A percentile compares a stretch with the other conserved stretches of the same genome.
Evolutionary conservation across 2,329 filamentous ascomycete genomes (phyloP).

Genomic region (Diaporthe vexans): DNA sequence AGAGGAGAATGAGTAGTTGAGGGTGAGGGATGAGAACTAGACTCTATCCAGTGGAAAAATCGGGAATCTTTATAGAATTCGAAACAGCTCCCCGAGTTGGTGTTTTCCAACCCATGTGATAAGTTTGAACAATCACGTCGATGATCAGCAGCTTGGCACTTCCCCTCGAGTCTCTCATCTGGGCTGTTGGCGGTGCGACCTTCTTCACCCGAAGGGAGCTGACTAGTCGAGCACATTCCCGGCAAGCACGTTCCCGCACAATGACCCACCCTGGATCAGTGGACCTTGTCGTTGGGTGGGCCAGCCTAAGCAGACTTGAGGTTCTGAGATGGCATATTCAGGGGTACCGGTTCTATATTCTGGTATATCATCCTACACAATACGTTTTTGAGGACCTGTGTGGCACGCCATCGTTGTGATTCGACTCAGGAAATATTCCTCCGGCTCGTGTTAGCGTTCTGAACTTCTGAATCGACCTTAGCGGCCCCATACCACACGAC

Average conservation of each 20-base stretch:
- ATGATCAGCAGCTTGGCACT: neutral
- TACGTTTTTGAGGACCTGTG: neutral
- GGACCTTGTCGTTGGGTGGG: neutral
- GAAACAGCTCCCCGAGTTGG: neutral
- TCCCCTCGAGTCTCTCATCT: neutral
- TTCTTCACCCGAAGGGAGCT: neutral
- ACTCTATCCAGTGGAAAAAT: neutral
- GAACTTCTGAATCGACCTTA: neutral
- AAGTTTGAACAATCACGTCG: neutral
- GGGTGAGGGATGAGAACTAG: neutral
- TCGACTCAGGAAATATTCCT: neutral
- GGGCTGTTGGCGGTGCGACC: neutral
- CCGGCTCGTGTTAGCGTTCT: neutral
- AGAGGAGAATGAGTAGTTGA: neutral
- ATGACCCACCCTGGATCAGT: neutral
- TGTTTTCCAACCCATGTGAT: neutral
- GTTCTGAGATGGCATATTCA: neutral
- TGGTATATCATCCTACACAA: neutral
- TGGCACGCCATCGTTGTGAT: neutral
- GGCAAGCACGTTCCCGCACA: neutral
- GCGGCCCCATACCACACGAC: neutral
- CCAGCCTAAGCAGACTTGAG: neutral
- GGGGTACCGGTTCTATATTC: neutral
- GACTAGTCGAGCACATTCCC: neutral
- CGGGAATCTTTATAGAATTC: neutral